Percentiles rank a stretch among this genome's conserved stretches.
These are phyloP conservation scores for Tranzscheliella williamsii DNA, from an alignment of 1,284 basidiomycete genomes.

Conservation along the genomic window DNA sequence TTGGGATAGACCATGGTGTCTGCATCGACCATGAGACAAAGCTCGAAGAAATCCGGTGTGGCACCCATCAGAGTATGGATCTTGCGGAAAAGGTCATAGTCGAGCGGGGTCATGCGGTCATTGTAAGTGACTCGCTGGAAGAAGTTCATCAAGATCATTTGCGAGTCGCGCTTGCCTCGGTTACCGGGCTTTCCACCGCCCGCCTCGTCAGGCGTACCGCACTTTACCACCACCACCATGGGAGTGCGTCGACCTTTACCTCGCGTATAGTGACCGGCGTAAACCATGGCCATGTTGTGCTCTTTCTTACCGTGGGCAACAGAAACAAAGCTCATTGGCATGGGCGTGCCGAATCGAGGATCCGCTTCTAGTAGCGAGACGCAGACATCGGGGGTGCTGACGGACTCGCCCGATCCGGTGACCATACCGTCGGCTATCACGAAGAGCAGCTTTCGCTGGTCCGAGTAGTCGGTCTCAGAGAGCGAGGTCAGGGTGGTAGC, in stretches of 20 bases:
- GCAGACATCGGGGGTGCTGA: slow-evolving; percentile 93
- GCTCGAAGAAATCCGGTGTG: slow-evolving; percentile 98
- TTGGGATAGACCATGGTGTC: slow-evolving; percentile 68
- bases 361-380: slow-evolving; percentile 90
- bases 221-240: slow-evolving; percentile 95
- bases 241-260: slow-evolving; percentile 80
- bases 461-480: slow-evolving; percentile 84
- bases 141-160: slow-evolving; percentile 99
- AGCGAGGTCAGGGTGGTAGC: slow-evolving; percentile 91
- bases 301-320: slow-evolving; percentile 86
- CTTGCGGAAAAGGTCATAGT: slow-evolving; percentile 97
- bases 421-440: slow-evolving; percentile 99
- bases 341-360: slow-evolving; percentile 91
- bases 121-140: slow-evolving; percentile 98
- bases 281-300: slow-evolving; percentile 95
- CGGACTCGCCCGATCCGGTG: slow-evolving; percentile 91
- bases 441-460: slow-evolving; percentile 87
- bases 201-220: slow-evolving; percentile 75
- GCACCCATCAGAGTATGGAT: slow-evolving; percentile 95
- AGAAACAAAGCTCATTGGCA: slow-evolving; percentile 90
- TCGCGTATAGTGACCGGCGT: slow-evolving; percentile 90
- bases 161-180: slow-evolving; percentile 96
- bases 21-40: slow-evolving; percentile 97
- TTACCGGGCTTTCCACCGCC: slow-evolving; percentile 93
- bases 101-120: slow-evolving; percentile 95